These are phyloP conservation scores for Talaromyces sp. DNA, from an alignment of 2,329 filamentous ascomycete genomes.

Conservation along the genomic window DNA sequence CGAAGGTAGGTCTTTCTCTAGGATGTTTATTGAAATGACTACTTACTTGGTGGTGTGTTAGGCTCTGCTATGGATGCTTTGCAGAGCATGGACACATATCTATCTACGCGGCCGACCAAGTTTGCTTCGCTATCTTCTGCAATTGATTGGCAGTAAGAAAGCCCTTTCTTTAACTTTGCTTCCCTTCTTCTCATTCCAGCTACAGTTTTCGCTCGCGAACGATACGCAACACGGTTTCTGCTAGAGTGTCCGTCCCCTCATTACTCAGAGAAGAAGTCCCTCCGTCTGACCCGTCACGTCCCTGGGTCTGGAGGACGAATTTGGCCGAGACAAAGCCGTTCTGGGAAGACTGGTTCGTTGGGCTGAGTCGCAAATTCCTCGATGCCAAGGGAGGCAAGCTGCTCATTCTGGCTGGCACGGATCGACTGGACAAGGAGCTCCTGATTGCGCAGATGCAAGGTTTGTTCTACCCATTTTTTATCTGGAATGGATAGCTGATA, in stretches of 20 bases:
- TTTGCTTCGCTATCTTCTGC: constrained; percentile 74
- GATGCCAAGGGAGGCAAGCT: constrained; percentile 76
- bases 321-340: constrained; percentile 77
- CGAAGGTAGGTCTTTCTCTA: constrained; percentile 50
- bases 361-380: constrained; percentile 83
- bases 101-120: constrained; percentile 70
- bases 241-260: constrained; percentile 78
- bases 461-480: constrained; percentile 22
- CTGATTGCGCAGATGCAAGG: constrained; percentile 98
- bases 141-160: constrained; percentile 77
- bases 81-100: constrained; percentile 87
- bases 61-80: constrained; percentile 91
- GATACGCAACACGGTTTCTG: constrained; percentile 76
- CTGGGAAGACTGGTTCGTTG: constrained; percentile 91
- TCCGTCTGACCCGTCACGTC: constrained; percentile 35
- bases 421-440: constrained; percentile 82
- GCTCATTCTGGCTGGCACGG: constrained; percentile 79
- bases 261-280: constrained; percentile 53
- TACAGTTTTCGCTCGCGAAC: constrained; percentile 69
- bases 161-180: not conserved
- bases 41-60: constrained; percentile 13
- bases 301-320: constrained; percentile 83
- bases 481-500: constrained; percentile 12
- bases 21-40: not conserved
- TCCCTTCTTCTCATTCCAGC: not conserved